Evolutionary conservation across 495 filamentous ascomycete species (phyloP), one percentile per base, ranked within the genome.

Genomic region (Penicillium subrubescens): DNA sequence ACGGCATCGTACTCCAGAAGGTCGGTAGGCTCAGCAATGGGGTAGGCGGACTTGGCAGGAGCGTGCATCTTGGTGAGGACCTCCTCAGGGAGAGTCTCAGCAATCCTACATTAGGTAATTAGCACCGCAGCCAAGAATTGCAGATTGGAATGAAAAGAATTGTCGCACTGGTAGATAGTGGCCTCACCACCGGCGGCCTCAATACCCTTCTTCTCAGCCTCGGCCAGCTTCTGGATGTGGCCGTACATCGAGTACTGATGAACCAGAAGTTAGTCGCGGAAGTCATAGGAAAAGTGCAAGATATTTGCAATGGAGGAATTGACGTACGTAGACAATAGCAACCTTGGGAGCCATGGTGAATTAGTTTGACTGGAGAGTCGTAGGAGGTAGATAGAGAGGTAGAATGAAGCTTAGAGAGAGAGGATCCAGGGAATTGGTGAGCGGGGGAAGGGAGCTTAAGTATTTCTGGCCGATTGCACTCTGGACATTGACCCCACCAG

Each of bases 201-300:
- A 70, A 97, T 91, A 75, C 95, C 95, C 68, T 84, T 88, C 84
- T 92, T 90, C 81, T 97, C 93, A 60, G 94, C 93, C 74, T 92
- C 88, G 71, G 94, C 95, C 69, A 98, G 79, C 77, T 87, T 81
- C 74, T 82, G 71, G 80, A 97, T 91, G 79, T 98, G 94, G 78
- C 95, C 94, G 80, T 96, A 99, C 84, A 92, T 91, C 67, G 94
- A 97, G 83, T 98, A 99, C 92, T 96, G 14, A 25, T 14, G 33
- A 21, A 4, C 27, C 10, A 2, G 19, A 23, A 48, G 44, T 48
- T 48, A 48, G 44, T 48, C 51, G 31, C 29, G 51, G 31, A 33
- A 2, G 29, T 31, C 25, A 33, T 31, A 10, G 15, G 31, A 34
- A 51, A 23, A n/a, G 4, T 12, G n/a, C 12, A 54, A 34, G 51